These are phyloP conservation scores for Mangifera indica DNA, from an alignment of 345 rosid species.

Conservation along the genomic window DNA sequence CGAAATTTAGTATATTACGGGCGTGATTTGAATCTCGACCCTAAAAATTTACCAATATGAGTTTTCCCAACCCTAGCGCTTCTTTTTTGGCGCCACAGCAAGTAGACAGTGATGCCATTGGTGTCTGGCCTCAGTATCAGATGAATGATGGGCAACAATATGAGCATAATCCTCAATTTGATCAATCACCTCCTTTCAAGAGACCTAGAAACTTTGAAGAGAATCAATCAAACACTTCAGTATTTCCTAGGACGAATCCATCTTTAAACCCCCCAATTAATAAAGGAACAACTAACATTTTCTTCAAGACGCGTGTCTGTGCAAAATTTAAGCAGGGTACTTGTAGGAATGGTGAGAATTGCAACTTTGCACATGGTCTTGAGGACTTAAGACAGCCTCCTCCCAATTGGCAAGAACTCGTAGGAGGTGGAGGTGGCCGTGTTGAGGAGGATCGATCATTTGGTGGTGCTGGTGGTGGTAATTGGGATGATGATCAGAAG, in stretches of 20 bases:
- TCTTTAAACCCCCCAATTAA: slow-evolving; percentile 48
- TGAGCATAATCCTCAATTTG: slow-evolving; percentile 43
- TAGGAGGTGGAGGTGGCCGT: slow-evolving; percentile 50
- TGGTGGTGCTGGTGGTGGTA: slow-evolving; percentile 40
- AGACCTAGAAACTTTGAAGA: slow-evolving; percentile 71
- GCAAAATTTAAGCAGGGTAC: slow-evolving; percentile 62
- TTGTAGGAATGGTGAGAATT: slow-evolving; percentile 87
- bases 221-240: slow-evolving; percentile 25
- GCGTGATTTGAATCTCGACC: not conserved
- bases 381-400: slow-evolving; percentile 95
- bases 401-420: slow-evolving; percentile 92
- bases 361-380: slow-evolving; percentile 90
- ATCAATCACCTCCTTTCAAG: slow-evolving; percentile 55
- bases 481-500: slow-evolving; percentile 90
- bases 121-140: slow-evolving; percentile 58
- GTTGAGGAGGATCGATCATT: slow-evolving; percentile 53
- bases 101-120: slow-evolving; percentile 47
- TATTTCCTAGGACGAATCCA: slow-evolving; percentile 25
- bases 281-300: slow-evolving; percentile 70
- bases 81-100: slow-evolving; percentile 34
- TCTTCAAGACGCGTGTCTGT: slow-evolving; percentile 87
- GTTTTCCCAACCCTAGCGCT: slow-evolving; percentile 53
- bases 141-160: slow-evolving; percentile 44
- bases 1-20: not conserved
- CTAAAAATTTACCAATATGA: slow-evolving; percentile 34